Evolutionary conservation across 2,329 filamentous ascomycete genomes (phyloP), one percentile per base, ranked within the genome.

Genomic region (Huntiella bhutanensis): DNA sequence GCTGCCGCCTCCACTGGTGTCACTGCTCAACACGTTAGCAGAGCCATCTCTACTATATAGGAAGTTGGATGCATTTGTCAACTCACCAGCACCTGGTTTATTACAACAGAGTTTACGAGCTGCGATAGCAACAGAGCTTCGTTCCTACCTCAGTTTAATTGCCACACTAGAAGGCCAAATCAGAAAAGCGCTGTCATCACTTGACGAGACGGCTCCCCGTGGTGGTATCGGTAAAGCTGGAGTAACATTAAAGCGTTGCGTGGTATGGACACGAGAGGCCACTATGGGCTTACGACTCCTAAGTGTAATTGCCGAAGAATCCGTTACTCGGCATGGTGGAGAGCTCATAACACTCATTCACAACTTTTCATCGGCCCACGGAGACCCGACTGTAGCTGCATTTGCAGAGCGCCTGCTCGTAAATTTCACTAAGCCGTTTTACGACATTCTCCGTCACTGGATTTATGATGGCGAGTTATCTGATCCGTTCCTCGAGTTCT

Each of bases 381-480:
- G 91, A 38, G 91, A 98, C 54, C 91, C 91, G 0, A 87, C 95
- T 53, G 91, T 98, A 19, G 82, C 82, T 52, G 80, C 80, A 0
- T 96, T 96, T 64, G 91, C 91, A 0, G 88, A 96, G 60, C 77
- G 88, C 17, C 69, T 98, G 22, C 70, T 98, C 4, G 71, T 73
- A 4, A 83, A 88, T 55, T 82, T 98, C 46, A 95, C 91, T 1
- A 73, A 82, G 12, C 92, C 92, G 0, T 98, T 98, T 58, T 98
- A 98, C 60, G 84, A 92, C 55, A 95, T 98, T 66, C 68, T 98
- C 46, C 77, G 86, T 46, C 82, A 85, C 55, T 98, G 91, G 91
- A 94, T 98, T 43, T 98, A 98, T 57, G 88, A 98, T 56, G 91
- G 91, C 51, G 92, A 98, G 65, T 71, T 98, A 11, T 86, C 84